These are phyloP conservation scores for Arthonia radiata DNA, from an alignment of 495 filamentous ascomycete species.

Conservation along the genomic window DNA sequence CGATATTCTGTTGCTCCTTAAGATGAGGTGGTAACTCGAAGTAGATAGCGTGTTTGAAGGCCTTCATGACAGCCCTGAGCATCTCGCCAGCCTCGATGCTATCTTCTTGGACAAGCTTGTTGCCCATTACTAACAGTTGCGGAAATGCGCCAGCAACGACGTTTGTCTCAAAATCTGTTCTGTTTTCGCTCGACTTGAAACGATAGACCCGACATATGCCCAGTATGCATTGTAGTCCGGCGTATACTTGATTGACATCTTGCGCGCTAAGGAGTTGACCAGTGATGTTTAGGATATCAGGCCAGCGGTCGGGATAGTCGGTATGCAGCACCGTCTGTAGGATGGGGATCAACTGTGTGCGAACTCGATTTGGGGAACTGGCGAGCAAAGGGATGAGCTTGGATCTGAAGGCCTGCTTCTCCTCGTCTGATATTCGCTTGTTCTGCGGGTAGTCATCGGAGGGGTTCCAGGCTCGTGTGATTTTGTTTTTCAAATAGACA, in stretches of 20 bases:
- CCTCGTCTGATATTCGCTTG: conserved; percentile 58
- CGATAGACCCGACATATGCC: conserved; percentile 82
- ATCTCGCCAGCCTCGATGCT: conserved; percentile 90
- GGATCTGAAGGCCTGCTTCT: conserved; percentile 68
- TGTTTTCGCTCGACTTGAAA: conserved; percentile 65
- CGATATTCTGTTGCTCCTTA: conserved; percentile 53
- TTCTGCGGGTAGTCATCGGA: conserved; percentile 37
- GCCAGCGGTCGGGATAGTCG: conserved; percentile 90
- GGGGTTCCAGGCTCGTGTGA: conserved; percentile 68
- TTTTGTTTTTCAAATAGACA: conserved; percentile 92
- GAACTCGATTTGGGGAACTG: conserved; percentile 49
- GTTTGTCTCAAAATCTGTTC: conserved; percentile 75
- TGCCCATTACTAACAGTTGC: conserved; percentile 66
- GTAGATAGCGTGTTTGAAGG: conserved; percentile 93
- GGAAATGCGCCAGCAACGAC: conserved; percentile 83
- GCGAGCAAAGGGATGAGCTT: conserved; percentile 73
- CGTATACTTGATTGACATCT: conserved; percentile 65
- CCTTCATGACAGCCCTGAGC: conserved; percentile 80
- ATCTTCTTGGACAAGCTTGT: conserved; percentile 64
- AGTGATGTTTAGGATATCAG: conserved; percentile 73
- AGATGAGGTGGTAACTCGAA: conserved; percentile 66
- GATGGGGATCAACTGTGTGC: conserved; percentile 73
- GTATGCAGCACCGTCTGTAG: conserved; percentile 87
- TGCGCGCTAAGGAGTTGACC: conserved; percentile 62
- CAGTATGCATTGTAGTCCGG: conserved; percentile 79